These are phyloP conservation scores for Rhododendron williamsianum DNA, from an alignment of 148 eudicot species.

Conservation along the genomic window DNA sequence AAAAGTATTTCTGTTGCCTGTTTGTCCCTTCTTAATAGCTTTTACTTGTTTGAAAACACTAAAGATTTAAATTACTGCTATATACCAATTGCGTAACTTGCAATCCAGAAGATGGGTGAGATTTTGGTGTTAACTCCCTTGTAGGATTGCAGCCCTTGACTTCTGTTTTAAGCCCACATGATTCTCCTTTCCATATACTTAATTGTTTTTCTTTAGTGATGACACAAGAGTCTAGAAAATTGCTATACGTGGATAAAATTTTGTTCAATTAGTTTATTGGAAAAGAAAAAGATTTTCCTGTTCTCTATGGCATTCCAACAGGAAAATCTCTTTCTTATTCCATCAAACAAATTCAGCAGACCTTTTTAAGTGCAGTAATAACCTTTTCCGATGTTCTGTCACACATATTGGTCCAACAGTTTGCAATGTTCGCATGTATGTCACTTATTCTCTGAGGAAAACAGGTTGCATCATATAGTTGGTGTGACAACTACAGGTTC, in stretches of 20 bases:
- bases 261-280: neutral
- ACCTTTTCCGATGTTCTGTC: neutral
- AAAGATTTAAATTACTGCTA: neutral
- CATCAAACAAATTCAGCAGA: neutral
- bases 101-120: neutral
- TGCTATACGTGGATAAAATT: neutral
- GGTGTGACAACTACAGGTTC: neutral
- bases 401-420: neutral
- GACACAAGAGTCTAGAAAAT: neutral
- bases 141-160: neutral
- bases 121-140: neutral
- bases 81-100: neutral
- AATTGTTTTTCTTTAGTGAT: neutral
- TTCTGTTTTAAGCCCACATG: neutral
- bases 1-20: neutral
- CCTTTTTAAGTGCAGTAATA: neutral
- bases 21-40: neutral
- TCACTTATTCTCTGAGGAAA: neutral
- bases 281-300: neutral
- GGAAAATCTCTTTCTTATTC: neutral
- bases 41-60: neutral
- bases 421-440: neutral
- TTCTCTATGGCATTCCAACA: neutral
- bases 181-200: neutral
- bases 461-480: neutral